Base-by-base conservation (phyloP, 176 grass and related monocot species). In the Juncus effusus region DNA sequence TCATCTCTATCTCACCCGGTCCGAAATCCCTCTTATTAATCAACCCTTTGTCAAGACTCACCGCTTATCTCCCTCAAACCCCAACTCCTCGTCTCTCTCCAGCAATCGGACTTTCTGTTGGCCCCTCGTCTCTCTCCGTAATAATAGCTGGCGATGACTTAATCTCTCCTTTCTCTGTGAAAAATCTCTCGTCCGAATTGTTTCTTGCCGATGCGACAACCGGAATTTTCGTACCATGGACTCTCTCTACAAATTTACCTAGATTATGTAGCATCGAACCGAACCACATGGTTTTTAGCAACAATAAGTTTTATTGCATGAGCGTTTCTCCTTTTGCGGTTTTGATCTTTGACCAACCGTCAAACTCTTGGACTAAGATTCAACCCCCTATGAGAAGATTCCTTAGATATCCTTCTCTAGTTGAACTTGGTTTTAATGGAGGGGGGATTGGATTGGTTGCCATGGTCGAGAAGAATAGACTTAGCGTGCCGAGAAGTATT, bases 101-200 rank as follows among this genome's bases (percentile, higher is more conserved):
- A 7, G 81, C 93, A 4, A 85, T 92, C 7, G 88, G 88, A 14
- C 81, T 97, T 62, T 69, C 93, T 6, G 85, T 79, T 0, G 80
- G 88, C 0, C 78, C 85, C 3, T 89, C 93, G 2, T 97, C 83
- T 51, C 85, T 97, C 72, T 79, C 86, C 38, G 82, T 74, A 10
- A 72, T 97, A 39, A 54, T 97, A 0, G 88, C 88, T 0, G 93
- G 93, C 2, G 93, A 97, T 14, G 80, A 97, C 55, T 77, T 97
- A 15, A 87, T 97, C 3, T 97, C 93, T 16, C 93, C 93, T 10
- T 97, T 97, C 69, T 88, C 93, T 1, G 93, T 97, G 40, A 97
- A 97, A 81, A 97, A 97, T 64, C 87, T 97, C 56, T 88, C 88
- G 7, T 80, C 88, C 6, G 93, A 97, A 70, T 76, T 86, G 16